Percentiles rank a stretch among this genome's conserved stretches.
phyloP scores from a whole-genome alignment of 805 yeast species.

The Metschnikowia peoriensis region DNA sequence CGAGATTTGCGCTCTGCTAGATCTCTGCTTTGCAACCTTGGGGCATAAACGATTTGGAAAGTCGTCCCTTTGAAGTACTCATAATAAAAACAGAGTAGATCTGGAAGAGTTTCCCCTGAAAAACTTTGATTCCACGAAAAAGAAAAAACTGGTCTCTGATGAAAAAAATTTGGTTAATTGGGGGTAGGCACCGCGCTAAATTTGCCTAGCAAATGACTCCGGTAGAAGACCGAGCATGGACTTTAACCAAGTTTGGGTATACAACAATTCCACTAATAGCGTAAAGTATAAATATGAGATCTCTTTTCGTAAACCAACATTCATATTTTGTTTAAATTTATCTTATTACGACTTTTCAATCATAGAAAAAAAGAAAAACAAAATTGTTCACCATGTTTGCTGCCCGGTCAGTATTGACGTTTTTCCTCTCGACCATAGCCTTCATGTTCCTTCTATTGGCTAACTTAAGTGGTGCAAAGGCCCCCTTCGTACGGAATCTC shows the following conservation, averaged over 20 bases:
- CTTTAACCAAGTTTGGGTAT: not conserved
- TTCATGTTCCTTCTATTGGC: slow-evolving; percentile 15
- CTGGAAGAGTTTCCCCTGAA: too few species aligned
- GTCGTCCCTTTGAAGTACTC: too few species aligned
- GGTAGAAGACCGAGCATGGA: slow-evolving; percentile 8
- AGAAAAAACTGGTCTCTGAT: not conserved
- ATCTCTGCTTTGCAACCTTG: not conserved
- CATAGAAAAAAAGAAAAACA: not conserved
- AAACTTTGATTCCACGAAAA: too few species aligned
- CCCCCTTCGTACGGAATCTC: slow-evolving; percentile 13
- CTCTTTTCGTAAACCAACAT: not conserved
- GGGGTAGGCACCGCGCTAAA: not conserved
- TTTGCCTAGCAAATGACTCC: not conserved
- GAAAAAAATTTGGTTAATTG: not conserved
- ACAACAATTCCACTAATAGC: not conserved
- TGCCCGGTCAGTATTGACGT: slow-evolving; percentile 11
- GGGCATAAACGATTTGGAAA: too few species aligned
- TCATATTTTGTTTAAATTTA: too few species aligned
- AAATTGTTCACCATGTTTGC: slow-evolving; percentile 4
- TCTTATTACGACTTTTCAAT: too few species aligned
- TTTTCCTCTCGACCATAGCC: slow-evolving; percentile 14
- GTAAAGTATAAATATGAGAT: not conserved
- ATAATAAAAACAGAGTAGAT: too few species aligned
- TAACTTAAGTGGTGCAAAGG: slow-evolving; percentile 14
- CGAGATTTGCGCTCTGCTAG: not conserved